Evolutionary conservation across 371 early-diverging fungal species (phyloP).

Genomic region (Mortierella polycephala): DNA sequence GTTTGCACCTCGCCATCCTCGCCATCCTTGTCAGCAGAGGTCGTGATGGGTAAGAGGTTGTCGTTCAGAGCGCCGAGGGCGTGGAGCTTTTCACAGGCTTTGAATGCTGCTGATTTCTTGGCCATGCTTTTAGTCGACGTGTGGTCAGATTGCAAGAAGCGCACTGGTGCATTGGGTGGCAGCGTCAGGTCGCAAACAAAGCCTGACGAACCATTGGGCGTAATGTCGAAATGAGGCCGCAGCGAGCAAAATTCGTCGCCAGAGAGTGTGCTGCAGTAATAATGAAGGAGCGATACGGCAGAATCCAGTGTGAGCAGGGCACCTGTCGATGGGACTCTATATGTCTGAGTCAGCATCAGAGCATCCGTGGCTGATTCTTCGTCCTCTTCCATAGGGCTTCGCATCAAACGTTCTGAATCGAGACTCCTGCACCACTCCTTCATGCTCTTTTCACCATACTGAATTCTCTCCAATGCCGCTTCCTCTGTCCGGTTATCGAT

Average conservation of each 20-base stretch:
- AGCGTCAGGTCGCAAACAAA: conserved; percentile 63
- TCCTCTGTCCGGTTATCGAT: conserved; percentile 57
- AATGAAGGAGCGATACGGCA: conserved; percentile 67
- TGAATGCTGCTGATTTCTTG: conserved; percentile 77
- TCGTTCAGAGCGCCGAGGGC: conserved; percentile 76
- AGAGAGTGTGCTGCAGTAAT: conserved; percentile 74
- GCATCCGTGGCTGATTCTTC: conserved; percentile 43
- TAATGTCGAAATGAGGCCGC: conserved; percentile 62
- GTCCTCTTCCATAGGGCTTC: conserved; percentile 40
- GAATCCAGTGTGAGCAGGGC: conserved; percentile 74
- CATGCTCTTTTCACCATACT: conserved; percentile 64
- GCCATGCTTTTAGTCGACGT: conserved; percentile 72
- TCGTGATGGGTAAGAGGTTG: conserved; percentile 68
- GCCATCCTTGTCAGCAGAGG: conserved; percentile 4
- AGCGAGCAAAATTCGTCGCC: conserved; percentile 62
- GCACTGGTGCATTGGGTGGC: conserved; percentile 76
- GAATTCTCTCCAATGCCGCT: conserved; percentile 56
- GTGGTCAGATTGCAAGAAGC: conserved; percentile 63
- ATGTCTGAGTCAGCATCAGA: conserved; percentile 44
- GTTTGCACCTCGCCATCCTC: conserved; percentile 5
- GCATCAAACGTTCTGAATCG: conserved; percentile 60
- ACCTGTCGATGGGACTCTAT: conserved; percentile 65
- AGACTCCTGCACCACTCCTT: conserved; percentile 59
- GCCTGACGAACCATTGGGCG: conserved; percentile 20
- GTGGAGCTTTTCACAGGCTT: conserved; percentile 75